A percentile compares a stretch with the other conserved stretches of the same genome.
Conservation (phyloP, 805 yeast species). For the Pichia nanzhaoensis region DNA sequence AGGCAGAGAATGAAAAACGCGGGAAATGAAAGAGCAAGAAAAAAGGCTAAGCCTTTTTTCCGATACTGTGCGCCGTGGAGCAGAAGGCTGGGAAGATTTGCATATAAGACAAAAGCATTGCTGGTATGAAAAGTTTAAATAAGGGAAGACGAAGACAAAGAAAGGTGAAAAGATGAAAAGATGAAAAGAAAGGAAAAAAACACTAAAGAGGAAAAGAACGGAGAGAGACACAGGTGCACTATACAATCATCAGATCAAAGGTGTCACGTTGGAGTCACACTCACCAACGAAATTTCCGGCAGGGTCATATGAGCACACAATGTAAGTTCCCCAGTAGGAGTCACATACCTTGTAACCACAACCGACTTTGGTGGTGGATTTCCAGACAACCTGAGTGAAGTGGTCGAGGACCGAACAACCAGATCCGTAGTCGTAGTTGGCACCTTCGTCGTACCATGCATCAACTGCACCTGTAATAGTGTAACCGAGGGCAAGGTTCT, state of each 20-base stretch:
- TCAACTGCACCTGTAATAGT: constrained; percentile 49
- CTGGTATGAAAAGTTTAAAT: too few species aligned
- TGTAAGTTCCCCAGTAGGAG: constrained; percentile 47
- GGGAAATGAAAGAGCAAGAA: too few species aligned
- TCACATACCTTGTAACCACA: constrained; percentile 52
- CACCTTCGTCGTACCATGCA: constrained; percentile 69
- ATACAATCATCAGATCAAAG: constrained; percentile 18
- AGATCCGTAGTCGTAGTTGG: constrained; percentile 43
- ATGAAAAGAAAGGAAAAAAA: too few species aligned
- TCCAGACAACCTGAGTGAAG: constrained; percentile 76
- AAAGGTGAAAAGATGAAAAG: too few species aligned
- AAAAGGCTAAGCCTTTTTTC: too few species aligned
- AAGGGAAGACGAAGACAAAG: too few species aligned
- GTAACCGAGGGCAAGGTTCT: constrained; percentile 70
- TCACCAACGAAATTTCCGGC: constrained; percentile 65
- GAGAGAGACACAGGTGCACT: too few species aligned
- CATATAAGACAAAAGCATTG: too few species aligned
- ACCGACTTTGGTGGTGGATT: constrained; percentile 51
- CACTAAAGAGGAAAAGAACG: too few species aligned
- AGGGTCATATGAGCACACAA: constrained; percentile 71
- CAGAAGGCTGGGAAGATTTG: too few species aligned
- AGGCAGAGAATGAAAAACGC: too few species aligned
- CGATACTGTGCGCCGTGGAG: too few species aligned
- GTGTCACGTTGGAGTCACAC: constrained; percentile 32
- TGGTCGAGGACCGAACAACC: constrained; percentile 51